phyloP scores from a whole-genome alignment of 1,284 basidiomycete genomes.

The Sutorius eximius region DNA sequence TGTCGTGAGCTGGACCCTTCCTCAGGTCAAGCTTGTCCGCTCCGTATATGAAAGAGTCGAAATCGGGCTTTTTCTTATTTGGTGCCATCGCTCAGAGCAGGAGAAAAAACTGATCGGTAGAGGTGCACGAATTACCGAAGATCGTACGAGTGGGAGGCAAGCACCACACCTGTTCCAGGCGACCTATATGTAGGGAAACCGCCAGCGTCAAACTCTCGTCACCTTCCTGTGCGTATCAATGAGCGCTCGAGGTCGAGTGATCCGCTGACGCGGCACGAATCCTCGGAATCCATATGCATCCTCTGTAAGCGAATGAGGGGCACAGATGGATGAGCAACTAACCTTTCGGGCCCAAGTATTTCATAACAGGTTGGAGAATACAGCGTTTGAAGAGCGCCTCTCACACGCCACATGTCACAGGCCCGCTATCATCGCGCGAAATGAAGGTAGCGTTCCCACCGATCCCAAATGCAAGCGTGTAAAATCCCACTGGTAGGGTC shows the following conservation, averaged over 20 bases:
- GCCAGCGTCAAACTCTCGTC: not conserved
- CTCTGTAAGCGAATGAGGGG: not conserved
- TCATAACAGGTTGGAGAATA: not conserved
- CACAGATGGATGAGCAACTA: not conserved
- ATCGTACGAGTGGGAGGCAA: not conserved
- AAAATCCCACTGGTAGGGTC: not conserved
- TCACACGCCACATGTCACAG: not conserved
- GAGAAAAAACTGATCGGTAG: not conserved
- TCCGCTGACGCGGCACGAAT: not conserved
- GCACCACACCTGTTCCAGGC: not conserved
- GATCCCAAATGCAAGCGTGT: not conserved
- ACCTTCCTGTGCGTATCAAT: too few relatives aligned
- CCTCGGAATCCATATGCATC: not conserved
- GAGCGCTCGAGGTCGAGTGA: not conserved
- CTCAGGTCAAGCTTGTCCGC: rapidly evolving
- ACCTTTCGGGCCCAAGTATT: not conserved
- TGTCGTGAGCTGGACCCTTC: not conserved
- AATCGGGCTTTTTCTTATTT: not conserved
- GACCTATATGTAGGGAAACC: too few relatives aligned
- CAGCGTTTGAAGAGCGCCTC: not conserved
- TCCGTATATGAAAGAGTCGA: not conserved
- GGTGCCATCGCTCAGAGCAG: too few relatives aligned
- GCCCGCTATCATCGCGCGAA: not conserved
- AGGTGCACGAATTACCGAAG: not conserved
- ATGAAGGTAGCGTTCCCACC: not conserved